Conservation (phyloP, 2,329 filamentous ascomycete species). For the Leptographium procerum region DNA sequence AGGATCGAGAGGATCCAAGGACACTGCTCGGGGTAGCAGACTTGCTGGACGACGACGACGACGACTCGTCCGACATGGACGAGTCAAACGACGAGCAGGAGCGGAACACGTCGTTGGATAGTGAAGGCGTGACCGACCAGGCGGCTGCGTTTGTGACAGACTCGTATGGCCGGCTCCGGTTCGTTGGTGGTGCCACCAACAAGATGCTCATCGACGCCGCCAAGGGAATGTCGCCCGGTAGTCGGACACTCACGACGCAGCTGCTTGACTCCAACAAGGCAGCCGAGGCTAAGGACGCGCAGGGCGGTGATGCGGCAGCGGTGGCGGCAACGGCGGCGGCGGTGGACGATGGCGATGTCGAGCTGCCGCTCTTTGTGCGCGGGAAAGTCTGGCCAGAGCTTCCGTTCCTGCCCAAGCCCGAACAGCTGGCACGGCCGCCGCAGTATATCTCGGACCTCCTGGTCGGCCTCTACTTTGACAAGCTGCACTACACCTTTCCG, state of each 20-base stretch:
- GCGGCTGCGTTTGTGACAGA: constrained; percentile 16
- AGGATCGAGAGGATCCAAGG: neutral
- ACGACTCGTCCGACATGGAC: neutral
- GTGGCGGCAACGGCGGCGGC: neutral
- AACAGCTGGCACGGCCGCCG: constrained; percentile 16
- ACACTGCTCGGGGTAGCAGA: neutral
- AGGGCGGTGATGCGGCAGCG: neutral
- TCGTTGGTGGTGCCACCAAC: constrained; percentile 16
- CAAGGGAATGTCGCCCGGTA: constrained; percentile 13
- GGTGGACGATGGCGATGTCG: constrained; percentile 7
- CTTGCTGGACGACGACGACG: neutral
- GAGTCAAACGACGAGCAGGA: constrained; percentile 1
- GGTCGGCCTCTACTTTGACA: constrained; percentile 18
- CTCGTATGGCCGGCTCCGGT: constrained; percentile 18
- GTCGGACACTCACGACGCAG: neutral
- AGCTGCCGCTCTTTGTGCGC: constrained; percentile 18
- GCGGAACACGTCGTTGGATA: neutral
- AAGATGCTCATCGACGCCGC: constrained; percentile 19
- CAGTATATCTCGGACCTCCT: constrained; percentile 18
- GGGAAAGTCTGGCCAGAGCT: constrained; percentile 17
- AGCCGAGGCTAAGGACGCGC: too few species aligned
- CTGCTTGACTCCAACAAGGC: neutral
- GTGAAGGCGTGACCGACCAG: constrained; percentile 4
- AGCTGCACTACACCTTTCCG: constrained; percentile 19
- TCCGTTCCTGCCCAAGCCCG: constrained; percentile 16